These are phyloP conservation scores for Sarcodon sp. DNA, from an alignment of 768 basidiomycete species.

Conservation along the genomic window DNA sequence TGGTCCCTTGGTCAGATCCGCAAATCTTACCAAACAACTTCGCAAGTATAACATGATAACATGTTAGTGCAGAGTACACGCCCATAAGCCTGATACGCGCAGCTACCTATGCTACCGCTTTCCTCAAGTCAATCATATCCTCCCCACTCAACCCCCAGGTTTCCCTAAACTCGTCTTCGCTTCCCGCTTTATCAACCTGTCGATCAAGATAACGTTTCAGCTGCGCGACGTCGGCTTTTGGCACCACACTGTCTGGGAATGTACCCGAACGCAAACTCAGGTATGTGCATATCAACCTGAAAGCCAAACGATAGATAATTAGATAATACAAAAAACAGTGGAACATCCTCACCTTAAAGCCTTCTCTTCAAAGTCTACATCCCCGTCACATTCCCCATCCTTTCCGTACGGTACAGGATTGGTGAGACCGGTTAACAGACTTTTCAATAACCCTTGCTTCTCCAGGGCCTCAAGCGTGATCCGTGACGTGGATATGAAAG, in stretches of 20 bases:
- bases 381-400: slow-evolving; percentile 53
- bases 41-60: no score
- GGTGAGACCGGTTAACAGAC: slow-evolving; percentile 37
- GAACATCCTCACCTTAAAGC: slow-evolving; percentile 29
- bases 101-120: no score
- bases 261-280: slow-evolving; percentile 24
- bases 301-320: neutral
- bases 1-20: no score
- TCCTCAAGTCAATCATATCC: no score
- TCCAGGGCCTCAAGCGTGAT: slow-evolving; percentile 36
- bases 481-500: slow-evolving; percentile 35
- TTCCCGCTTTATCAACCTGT: slow-evolving; percentile 8
- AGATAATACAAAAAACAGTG: neutral
- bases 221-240: slow-evolving; percentile 13
- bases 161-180: slow-evolving; percentile 11
- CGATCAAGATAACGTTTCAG: slow-evolving; percentile 16
- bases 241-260: slow-evolving; percentile 11
- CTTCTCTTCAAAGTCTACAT: slow-evolving; percentile 57
- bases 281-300: slow-evolving; percentile 42
- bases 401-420: slow-evolving; percentile 49
- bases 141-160: slow-evolving; percentile 16
- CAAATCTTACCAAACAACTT: no score
- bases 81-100: no score
- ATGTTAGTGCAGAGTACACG: no score
- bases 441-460: slow-evolving; percentile 30